These are phyloP conservation scores for Pichia ethanolica DNA, from an alignment of 805 yeast genomes.

Conservation along the genomic window DNA sequence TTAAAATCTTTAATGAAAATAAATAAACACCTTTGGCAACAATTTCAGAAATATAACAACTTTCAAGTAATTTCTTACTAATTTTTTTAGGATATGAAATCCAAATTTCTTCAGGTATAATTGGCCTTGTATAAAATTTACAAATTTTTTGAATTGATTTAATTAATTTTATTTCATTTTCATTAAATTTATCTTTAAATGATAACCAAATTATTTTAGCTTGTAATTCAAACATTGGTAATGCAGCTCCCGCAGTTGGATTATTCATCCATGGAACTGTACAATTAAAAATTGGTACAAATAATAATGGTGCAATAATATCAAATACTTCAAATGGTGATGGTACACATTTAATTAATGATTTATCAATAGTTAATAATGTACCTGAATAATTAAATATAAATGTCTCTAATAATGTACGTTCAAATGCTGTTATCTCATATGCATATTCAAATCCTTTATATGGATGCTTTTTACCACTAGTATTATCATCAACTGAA, in stretches of 20 bases:
- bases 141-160: slow-evolving; percentile 7
- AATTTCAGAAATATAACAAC: slow-evolving; percentile 15
- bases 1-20: slow-evolving; percentile 11
- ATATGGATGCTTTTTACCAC: no score
- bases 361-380: slow-evolving; percentile 28
- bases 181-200: slow-evolving; percentile 12
- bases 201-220: slow-evolving; percentile 33
- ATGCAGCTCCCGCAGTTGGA: slow-evolving; percentile 35
- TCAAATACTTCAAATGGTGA: slow-evolving; percentile 36
- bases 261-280: slow-evolving; percentile 34
- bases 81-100: slow-evolving; percentile 12
- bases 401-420: slow-evolving; percentile 38
- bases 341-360: slow-evolving; percentile 27
- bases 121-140: slow-evolving; percentile 11
- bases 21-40: slow-evolving; percentile 13
- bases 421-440: slow-evolving; percentile 17
- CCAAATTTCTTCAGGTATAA: slow-evolving; percentile 12
- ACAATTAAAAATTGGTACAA: slow-evolving; percentile 28
- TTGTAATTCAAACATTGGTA: slow-evolving; percentile 31
- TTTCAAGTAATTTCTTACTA: slow-evolving; percentile 14
- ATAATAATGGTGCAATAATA: slow-evolving; percentile 24
- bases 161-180: slow-evolving; percentile 2
- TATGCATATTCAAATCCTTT: not conserved
- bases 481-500: not conserved
- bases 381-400: slow-evolving; percentile 36